A percentile compares a stretch with the other conserved stretches of the same genome.
Conservation (phyloP, 2,329 filamentous ascomycete species). For the Dothidotthia symphoricarpi region DNA sequence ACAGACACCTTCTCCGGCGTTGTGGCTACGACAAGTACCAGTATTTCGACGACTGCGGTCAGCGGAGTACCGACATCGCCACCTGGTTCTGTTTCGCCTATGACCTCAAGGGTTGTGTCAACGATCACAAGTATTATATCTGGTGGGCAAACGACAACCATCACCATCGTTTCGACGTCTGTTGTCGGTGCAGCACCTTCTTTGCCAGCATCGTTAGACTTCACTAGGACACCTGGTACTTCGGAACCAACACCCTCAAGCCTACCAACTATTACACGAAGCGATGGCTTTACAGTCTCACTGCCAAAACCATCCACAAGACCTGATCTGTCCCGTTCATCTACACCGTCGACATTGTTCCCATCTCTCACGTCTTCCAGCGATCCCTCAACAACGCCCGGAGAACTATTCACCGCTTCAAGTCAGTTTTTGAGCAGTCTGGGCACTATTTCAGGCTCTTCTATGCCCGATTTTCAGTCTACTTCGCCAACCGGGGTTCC, state of each 20-base stretch:
- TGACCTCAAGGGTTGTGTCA: not conserved
- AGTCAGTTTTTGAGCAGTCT: not conserved
- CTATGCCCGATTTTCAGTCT: no score
- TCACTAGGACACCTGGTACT: not conserved
- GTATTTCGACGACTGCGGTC: no score
- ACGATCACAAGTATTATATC: constrained; percentile 3
- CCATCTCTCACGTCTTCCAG: no score
- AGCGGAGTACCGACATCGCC: no score
- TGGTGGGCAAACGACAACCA: constrained; percentile 2
- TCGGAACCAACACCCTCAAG: not conserved
- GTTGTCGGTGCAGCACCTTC: not conserved
- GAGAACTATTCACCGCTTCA: no score
- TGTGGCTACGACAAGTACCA: no score
- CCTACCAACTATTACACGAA: not conserved
- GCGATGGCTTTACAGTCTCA: constrained; percentile 7
- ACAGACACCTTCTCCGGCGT: no score
- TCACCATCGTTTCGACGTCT: not conserved
- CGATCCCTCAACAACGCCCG: no score
- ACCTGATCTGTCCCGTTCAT: not conserved
- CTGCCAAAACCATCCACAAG: constrained; percentile 1
- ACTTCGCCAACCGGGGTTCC: no score
- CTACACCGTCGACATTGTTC: not conserved
- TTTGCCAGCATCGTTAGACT: not conserved
- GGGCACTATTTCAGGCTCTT: no score
- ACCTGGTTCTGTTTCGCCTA: no score